Evolutionary conservation across 345 rosid genomes (phyloP).

Genomic region (Euphorbia pulcherrima): DNA sequence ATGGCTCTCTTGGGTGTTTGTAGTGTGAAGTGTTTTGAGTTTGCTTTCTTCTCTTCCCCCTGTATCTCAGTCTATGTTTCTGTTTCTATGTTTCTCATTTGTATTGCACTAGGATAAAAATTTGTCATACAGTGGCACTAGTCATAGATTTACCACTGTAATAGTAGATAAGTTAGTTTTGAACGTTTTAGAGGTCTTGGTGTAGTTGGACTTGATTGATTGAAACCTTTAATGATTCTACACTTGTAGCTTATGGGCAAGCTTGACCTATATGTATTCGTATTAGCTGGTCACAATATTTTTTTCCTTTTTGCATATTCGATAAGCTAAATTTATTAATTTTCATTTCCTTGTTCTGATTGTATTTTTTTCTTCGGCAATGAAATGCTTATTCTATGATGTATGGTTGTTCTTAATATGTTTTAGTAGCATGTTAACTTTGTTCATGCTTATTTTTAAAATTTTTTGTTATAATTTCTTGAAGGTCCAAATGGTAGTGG

Average conservation of each 20-base stretch:
- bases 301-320: not conserved
- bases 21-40: not conserved
- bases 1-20: not conserved
- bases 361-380: not conserved
- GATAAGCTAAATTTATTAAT: not conserved
- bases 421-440: not conserved
- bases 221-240: too few relatives aligned
- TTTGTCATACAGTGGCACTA: not conserved
- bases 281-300: not conserved
- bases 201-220: not conserved
- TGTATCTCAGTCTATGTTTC: not conserved
- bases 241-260: too few relatives aligned
- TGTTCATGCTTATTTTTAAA: not conserved
- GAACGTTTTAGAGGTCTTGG: not conserved
- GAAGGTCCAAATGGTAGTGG: slow-evolving; percentile 99
- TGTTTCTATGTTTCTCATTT: not conserved
- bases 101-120: not conserved
- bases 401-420: not conserved
- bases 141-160: not conserved
- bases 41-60: too few relatives aligned
- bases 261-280: not conserved
- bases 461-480: slow-evolving; percentile 20
- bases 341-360: not conserved
- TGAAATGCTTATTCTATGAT: not conserved
- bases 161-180: not conserved